Conservation (phyloP, 1,284 basidiomycete genomes). For the Moesziomyces globuligerus region DNA sequence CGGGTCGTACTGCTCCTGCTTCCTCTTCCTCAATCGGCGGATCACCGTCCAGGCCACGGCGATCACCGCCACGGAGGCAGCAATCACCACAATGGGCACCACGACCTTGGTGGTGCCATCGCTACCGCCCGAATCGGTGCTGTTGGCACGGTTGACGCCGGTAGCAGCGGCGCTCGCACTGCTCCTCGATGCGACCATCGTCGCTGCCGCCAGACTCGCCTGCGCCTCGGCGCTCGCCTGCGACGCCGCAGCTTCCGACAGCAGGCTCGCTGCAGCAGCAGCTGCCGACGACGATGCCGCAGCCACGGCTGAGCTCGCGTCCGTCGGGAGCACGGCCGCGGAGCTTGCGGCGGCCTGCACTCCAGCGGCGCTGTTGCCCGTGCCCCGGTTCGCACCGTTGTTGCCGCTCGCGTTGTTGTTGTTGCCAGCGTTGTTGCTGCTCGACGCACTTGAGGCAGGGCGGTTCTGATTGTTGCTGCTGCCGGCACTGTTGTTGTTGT, state of each 20-base stretch:
- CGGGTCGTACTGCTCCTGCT: slow-evolving; percentile 17
- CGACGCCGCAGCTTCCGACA: slow-evolving; percentile 26
- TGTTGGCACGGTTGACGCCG: slow-evolving; percentile 29
- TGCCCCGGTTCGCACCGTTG: slow-evolving; percentile 1
- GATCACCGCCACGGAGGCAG: slow-evolving; percentile 25
- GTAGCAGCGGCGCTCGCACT: slow-evolving; percentile 9
- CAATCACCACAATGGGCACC: slow-evolving; percentile 46
- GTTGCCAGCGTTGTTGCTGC: slow-evolving; percentile 14
- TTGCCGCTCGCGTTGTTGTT: slow-evolving; percentile 13
- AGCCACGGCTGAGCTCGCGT: slow-evolving; percentile 10
- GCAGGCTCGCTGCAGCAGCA: slow-evolving; percentile 18
- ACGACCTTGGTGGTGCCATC: slow-evolving; percentile 46
- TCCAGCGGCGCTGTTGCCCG: slow-evolving; percentile 1
- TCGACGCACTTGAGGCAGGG: slow-evolving; percentile 8
- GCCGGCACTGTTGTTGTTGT: slow-evolving; percentile 16
- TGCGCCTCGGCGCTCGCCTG: slow-evolving; percentile 11
- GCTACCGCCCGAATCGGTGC: slow-evolving; percentile 11
- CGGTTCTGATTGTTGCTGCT: slow-evolving; percentile 16
- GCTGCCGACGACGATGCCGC: slow-evolving; percentile 25
- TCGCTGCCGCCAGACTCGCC: slow-evolving; percentile 22
- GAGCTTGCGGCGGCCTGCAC: slow-evolving; percentile 17
- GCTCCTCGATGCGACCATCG: neutral
- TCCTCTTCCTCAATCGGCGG: slow-evolving; percentile 21
- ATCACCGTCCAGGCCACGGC: slow-evolving; percentile 31
- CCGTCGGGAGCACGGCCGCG: slow-evolving; percentile 9